phyloP scores from a whole-genome alignment of 805 yeast species.

The Metschnikowia peoriensis region DNA sequence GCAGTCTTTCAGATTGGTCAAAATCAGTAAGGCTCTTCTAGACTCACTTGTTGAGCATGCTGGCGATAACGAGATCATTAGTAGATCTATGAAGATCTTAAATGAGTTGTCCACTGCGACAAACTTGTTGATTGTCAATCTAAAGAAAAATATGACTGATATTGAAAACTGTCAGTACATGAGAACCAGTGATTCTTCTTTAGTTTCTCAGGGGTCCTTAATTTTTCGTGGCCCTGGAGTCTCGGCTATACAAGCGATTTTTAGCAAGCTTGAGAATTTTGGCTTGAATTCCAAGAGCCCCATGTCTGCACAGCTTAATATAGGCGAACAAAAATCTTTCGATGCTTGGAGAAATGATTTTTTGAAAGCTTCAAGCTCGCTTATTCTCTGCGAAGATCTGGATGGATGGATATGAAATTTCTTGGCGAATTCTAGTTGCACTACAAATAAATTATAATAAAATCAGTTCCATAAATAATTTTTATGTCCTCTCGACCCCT shows the following conservation, averaged over 20 bases:
- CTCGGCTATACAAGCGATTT: constrained; percentile 21
- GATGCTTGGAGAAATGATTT: constrained; percentile 20
- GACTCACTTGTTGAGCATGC: constrained; percentile 27
- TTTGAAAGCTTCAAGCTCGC: constrained; percentile 21
- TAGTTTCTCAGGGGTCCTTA: neutral
- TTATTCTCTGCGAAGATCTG: constrained; percentile 29
- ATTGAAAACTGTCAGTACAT: neutral
- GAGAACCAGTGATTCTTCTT: constrained; percentile 3
- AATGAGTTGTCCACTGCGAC: constrained; percentile 36
- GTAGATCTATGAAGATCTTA: constrained; percentile 33
- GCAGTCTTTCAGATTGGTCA: constrained; percentile 35
- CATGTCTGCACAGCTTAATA: neutral
- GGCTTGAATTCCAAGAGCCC: constrained; percentile 25
- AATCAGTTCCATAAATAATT: neutral
- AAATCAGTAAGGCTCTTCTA: constrained; percentile 33
- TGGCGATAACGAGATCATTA: constrained; percentile 26
- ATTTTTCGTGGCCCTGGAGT: constrained; percentile 23
- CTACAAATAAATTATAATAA: too few relatives aligned
- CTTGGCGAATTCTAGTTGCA: too few relatives aligned
- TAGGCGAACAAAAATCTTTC: neutral
- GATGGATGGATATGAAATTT: constrained; percentile 34
- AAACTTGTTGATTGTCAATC: constrained; percentile 27
- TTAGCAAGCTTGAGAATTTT: constrained; percentile 25
- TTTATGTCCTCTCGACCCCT: neutral
- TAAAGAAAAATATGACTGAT: constrained; percentile 15